A percentile compares a stretch with the other conserved stretches of the same genome.
Conservation (phyloP, 2,329 filamentous ascomycete species). For the Hypoxylon sp. region DNA sequence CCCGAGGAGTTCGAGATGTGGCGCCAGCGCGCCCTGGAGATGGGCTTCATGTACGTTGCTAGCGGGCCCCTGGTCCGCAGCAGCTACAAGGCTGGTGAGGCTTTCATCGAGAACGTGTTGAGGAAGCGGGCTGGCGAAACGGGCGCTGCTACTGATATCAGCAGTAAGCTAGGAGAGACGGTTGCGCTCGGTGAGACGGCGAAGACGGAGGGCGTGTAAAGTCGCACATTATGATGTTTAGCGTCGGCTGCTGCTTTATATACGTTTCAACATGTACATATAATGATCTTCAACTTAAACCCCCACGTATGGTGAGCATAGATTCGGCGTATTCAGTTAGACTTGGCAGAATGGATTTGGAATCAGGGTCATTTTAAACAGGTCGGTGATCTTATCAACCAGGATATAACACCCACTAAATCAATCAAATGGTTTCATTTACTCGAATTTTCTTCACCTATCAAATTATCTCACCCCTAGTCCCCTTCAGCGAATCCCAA, state of each 20-base stretch:
- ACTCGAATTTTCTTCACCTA: neutral
- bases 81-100: conserved; percentile 97
- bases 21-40: conserved; percentile 87
- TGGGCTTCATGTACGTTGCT: conserved; percentile 97
- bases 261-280: conserved; percentile 35
- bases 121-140: conserved; percentile 76
- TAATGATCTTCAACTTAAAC: conserved; percentile 11
- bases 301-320: conserved; percentile 12
- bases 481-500: conserved; percentile 43
- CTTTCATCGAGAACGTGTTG: conserved; percentile 98
- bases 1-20: conserved; percentile 92
- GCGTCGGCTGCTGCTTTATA: neutral
- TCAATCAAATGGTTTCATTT: neutral
- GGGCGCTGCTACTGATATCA: conserved; percentile 18
- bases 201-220: conserved; percentile 23
- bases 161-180: conserved; percentile 42
- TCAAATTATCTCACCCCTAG: conserved; percentile 33
- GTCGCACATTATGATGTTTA: neutral
- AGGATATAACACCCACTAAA: conserved; percentile 31
- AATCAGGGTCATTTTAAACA: conserved; percentile 12
- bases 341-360: neutral
- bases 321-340: conserved; percentile 36
- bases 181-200: conserved; percentile 42
- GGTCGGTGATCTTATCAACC: conserved; percentile 43
- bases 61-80: conserved; percentile 92